These are phyloP conservation scores for Alternaria tenuissima DNA, from an alignment of 2,329 filamentous ascomycete genomes.

Conservation along the genomic window DNA sequence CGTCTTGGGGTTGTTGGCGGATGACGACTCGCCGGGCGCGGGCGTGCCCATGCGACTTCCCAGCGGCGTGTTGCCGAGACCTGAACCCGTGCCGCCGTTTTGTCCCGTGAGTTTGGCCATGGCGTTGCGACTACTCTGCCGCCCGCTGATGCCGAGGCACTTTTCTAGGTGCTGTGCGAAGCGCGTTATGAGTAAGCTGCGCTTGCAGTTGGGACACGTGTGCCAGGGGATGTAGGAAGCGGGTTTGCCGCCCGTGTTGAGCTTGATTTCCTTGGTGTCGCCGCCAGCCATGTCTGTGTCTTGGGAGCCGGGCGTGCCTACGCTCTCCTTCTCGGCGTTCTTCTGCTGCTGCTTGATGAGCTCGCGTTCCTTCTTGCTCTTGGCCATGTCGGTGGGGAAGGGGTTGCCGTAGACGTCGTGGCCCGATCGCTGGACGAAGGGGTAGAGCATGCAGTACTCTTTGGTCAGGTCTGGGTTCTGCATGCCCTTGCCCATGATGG, in stretches of 20 bases:
- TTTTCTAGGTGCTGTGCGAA: slow-evolving; percentile 69
- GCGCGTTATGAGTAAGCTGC: slow-evolving; percentile 67
- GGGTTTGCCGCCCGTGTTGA: slow-evolving; percentile 58
- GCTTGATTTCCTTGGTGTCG: slow-evolving; percentile 55
- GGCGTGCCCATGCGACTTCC: slow-evolving; percentile 55
- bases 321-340: slow-evolving; percentile 53
- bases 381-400: slow-evolving; percentile 77
- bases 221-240: slow-evolving; percentile 61
- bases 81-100: slow-evolving; percentile 51
- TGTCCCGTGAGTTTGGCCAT: slow-evolving; percentile 56
- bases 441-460: slow-evolving; percentile 80
- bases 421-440: slow-evolving; percentile 77
- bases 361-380: slow-evolving; percentile 77
- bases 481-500: slow-evolving; percentile 74
- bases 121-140: slow-evolving; percentile 60
- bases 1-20: slow-evolving; percentile 30
- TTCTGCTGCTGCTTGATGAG: slow-evolving; percentile 54
- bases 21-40: slow-evolving; percentile 39
- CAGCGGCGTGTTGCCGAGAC: slow-evolving; percentile 52
- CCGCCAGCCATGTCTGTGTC: slow-evolving; percentile 51
- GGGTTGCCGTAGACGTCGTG: slow-evolving; percentile 86
- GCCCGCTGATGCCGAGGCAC: slow-evolving; percentile 65
- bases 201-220: slow-evolving; percentile 67
- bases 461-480: slow-evolving; percentile 66
- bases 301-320: slow-evolving; percentile 56